Conservation (phyloP, 1,284 basidiomycete genomes). For the Termitomyces sp. region DNA sequence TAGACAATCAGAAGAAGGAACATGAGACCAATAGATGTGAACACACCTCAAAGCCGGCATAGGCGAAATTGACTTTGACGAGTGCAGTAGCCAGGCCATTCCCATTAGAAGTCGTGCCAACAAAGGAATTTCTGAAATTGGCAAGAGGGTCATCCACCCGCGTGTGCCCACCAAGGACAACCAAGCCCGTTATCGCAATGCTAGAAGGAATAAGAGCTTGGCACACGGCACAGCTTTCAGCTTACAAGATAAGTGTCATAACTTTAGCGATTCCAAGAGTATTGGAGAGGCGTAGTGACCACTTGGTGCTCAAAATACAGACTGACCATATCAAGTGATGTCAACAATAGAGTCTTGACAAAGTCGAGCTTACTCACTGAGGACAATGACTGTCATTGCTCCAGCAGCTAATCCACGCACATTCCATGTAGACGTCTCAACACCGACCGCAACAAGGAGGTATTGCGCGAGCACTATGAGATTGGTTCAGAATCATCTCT, state of each 20-base stretch:
- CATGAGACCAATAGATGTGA: not conserved
- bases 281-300: constrained; percentile 19
- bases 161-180: constrained; percentile 44
- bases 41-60: constrained; percentile 37
- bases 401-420: constrained; percentile 33
- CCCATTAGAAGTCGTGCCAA: constrained; percentile 37
- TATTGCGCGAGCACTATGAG: constrained; percentile 30
- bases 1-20: not conserved
- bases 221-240: not conserved
- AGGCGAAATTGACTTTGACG: constrained; percentile 43
- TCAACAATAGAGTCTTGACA: not conserved
- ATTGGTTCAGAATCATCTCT: not conserved
- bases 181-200: constrained; percentile 38
- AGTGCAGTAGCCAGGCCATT: constrained; percentile 41
- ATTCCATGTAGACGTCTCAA: constrained; percentile 26
- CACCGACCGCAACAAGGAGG: constrained; percentile 29
- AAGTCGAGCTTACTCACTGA: constrained; percentile 19
- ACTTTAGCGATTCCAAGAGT: constrained; percentile 24
- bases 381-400: constrained; percentile 27
- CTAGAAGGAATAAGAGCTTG: constrained; percentile 19
- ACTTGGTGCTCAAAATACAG: constrained; percentile 26
- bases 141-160: constrained; percentile 39
- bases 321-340: constrained; percentile 17
- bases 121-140: constrained; percentile 48
- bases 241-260: constrained; percentile 28